phyloP scores from a whole-genome alignment of 345 rosid species.

The Eucalyptus sp. region DNA sequence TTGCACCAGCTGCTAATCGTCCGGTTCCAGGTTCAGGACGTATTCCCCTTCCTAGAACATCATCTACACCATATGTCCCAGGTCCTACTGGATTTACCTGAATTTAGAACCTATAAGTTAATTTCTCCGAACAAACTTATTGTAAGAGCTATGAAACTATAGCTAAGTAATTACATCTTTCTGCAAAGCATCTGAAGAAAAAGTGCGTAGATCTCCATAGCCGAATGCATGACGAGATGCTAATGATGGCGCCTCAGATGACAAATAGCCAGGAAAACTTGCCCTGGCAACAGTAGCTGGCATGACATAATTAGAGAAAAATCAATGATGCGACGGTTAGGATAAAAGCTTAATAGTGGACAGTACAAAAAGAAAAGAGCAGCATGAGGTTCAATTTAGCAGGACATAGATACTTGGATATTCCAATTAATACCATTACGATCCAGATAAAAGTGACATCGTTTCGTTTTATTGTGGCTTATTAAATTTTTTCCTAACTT shows the following conservation, averaged over 20 bases:
- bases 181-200: conserved; percentile 11
- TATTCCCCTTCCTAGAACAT: conserved; percentile 3
- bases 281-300: conserved; percentile 2
- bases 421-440: background rate
- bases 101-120: background rate
- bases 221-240: conserved; percentile 1
- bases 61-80: conserved; percentile 11
- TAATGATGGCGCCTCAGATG: conserved; percentile 9
- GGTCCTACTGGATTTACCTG: conserved; percentile 6
- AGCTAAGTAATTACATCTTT: conserved; percentile 16
- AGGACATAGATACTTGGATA: background rate
- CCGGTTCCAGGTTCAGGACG: conserved; percentile 5
- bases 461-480: background rate
- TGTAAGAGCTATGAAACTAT: background rate
- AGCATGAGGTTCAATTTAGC: background rate
- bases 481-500: background rate
- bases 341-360: background rate
- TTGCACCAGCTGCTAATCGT: conserved; percentile 13
- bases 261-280: conserved; percentile 18
- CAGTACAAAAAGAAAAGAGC: background rate
- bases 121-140: background rate
- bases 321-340: background rate
- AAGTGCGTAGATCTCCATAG: background rate
- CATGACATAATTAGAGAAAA: background rate
- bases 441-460: background rate